Conservation (phyloP, 2,329 filamentous ascomycete species). For the Neonectria punicea region DNA sequence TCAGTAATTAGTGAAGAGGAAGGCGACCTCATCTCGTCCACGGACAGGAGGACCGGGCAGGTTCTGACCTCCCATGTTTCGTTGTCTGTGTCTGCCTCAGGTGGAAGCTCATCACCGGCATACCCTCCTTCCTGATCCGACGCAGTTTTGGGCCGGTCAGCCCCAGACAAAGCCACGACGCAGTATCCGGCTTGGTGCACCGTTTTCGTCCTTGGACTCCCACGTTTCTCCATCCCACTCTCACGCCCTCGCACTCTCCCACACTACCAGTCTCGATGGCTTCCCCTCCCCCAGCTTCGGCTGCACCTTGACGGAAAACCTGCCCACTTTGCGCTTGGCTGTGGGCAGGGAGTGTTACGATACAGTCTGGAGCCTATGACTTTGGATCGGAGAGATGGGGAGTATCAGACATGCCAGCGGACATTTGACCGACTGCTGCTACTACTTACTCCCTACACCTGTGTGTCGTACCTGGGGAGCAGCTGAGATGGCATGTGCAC, state of each 20-base stretch:
- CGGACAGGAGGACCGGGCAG: neutral
- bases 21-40: neutral
- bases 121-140: constrained; percentile 11
- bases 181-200: neutral
- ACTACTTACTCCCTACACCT: too few relatives aligned
- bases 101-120: constrained; percentile 7
- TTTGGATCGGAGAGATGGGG: constrained; percentile 3
- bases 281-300: constrained; percentile 6
- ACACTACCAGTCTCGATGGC: neutral
- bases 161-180: constrained; percentile 18
- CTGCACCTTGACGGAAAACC: constrained; percentile 16
- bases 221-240: neutral
- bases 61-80: neutral
- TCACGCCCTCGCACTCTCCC: neutral
- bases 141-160: neutral
- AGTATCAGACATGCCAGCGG: constrained; percentile 20
- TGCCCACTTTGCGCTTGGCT: constrained; percentile 24
- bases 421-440: neutral
- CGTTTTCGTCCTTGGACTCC: neutral
- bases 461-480: neutral
- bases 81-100: constrained; percentile 18
- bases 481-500: constrained; percentile 3
- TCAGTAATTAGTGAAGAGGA: constrained; percentile 3
- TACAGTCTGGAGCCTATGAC: constrained; percentile 1
- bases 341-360: neutral